A percentile compares a stretch with the other conserved stretches of the same genome.
Conservation (phyloP, 257 asterid genomes). For the Solanum neorickii region DNA sequence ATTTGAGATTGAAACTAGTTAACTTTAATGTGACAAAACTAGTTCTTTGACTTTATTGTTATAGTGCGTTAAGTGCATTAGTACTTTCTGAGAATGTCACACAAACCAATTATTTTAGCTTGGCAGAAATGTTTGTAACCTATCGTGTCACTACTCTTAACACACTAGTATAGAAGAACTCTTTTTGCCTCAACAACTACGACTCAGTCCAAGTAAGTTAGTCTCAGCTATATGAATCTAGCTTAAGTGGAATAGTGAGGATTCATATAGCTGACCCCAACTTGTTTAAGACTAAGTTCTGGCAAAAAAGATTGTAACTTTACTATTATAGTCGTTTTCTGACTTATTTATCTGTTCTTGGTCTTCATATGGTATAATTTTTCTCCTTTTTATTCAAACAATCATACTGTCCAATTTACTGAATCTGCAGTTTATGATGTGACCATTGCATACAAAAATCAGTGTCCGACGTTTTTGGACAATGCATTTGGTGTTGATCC, state of each 20-base stretch:
- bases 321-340: not conserved
- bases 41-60: not conserved
- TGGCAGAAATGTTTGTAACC: not conserved
- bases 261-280: not conserved
- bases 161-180: not conserved
- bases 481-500: conserved; percentile 79
- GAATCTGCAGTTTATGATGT: conserved; percentile 69
- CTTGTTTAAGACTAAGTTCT: not conserved
- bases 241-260: not conserved
- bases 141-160: not conserved
- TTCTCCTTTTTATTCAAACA: not conserved
- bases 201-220: not conserved
- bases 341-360: not conserved
- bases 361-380: not conserved
- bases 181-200: not conserved
- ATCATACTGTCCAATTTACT: not conserved
- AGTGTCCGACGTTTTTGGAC: conserved; percentile 73
- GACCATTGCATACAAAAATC: conserved; percentile 60
- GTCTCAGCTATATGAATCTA: not conserved
- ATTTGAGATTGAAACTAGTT: not conserved
- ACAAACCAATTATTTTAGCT: not conserved
- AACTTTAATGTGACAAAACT: not conserved
- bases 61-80: not conserved
- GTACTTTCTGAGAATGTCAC: not conserved
- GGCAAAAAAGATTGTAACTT: not conserved